Percentiles rank a stretch among this genome's conserved stretches.
phyloP scores from a whole-genome alignment of 345 rosid genomes.

The Cochlearia excelsa region DNA sequence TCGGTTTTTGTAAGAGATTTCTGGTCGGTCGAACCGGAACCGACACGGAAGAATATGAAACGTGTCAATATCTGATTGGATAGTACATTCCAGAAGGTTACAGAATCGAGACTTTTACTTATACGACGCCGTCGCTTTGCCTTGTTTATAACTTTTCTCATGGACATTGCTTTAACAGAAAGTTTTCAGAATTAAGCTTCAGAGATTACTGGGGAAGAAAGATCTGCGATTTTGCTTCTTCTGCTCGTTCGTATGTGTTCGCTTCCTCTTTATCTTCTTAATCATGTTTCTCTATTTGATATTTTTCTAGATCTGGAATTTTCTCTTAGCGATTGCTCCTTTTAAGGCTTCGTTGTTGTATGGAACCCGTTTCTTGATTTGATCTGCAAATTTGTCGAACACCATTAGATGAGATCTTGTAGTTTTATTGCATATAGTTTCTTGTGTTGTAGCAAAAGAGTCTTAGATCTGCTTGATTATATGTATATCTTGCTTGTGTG shows the following conservation, averaged over 20 bases:
- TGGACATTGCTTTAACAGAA: neutral
- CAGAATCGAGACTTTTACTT: constrained; percentile 12
- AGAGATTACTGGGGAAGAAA: constrained; percentile 13
- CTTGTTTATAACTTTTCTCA: constrained; percentile 28
- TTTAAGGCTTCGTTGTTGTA: neutral
- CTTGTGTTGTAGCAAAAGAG: neutral
- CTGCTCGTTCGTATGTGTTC: constrained; percentile 24
- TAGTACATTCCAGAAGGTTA: constrained; percentile 43
- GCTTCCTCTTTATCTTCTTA: neutral
- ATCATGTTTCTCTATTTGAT: neutral
- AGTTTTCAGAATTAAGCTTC: constrained; percentile 2
- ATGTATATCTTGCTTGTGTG: neutral
- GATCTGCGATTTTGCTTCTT: constrained; percentile 3
- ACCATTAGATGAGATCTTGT: too few species aligned
- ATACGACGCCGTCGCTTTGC: constrained; percentile 18
- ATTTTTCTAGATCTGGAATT: constrained; percentile 2
- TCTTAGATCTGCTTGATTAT: constrained; percentile 21
- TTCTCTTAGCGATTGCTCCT: neutral
- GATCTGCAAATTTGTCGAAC: neutral
- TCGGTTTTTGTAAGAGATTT: neutral
- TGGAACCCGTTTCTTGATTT: neutral
- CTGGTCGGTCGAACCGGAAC: constrained; percentile 19
- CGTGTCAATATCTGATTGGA: constrained; percentile 41
- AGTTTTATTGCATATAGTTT: too few species aligned
- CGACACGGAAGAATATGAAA: neutral